Percentiles rank a stretch among this genome's conserved stretches.
phyloP scores from a whole-genome alignment of 768 basidiomycete species.

The Trametopsis cervina region DNA sequence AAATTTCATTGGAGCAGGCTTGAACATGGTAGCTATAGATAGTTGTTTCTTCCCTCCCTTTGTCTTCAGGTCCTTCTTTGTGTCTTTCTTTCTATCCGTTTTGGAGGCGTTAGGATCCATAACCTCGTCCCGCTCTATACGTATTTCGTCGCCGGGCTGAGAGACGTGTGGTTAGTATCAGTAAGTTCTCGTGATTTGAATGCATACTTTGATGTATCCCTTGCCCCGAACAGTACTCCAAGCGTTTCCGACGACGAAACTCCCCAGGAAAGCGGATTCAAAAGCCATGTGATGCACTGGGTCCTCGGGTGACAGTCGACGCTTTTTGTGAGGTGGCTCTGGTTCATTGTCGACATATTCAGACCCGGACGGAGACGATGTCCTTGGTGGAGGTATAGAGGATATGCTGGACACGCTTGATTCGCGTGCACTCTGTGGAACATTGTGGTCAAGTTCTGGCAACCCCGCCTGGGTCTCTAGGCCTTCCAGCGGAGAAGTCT shows the following conservation, averaged over 20 bases:
- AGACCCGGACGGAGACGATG: constrained; percentile 21
- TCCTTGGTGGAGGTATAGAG: constrained; percentile 22
- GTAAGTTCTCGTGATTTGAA: not conserved
- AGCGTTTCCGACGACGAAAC: constrained; percentile 61
- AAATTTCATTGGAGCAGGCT: constrained; percentile 40
- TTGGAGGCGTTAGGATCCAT: constrained; percentile 24
- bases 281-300: constrained; percentile 14
- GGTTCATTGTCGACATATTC: not conserved
- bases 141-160: constrained; percentile 45
- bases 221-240: constrained; percentile 75
- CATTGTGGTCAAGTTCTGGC: not conserved
- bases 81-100: constrained; percentile 12
- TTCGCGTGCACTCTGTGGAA: constrained; percentile 19
- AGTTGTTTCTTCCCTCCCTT: constrained; percentile 53
- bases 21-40: constrained; percentile 60
- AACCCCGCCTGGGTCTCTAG: not conserved
- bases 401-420: constrained; percentile 35
- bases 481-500: too few species aligned
- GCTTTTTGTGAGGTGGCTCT: constrained; percentile 41
- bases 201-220: constrained; percentile 48
- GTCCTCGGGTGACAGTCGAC: constrained; percentile 27
- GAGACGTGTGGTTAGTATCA: not conserved
- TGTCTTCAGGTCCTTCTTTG: constrained; percentile 31
- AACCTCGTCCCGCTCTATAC: constrained; percentile 47
- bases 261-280: constrained; percentile 50